Evolutionary conservation across 192 early-diverging fungal genomes (phyloP).

Genomic region (Coemansia asiatica): DNA sequence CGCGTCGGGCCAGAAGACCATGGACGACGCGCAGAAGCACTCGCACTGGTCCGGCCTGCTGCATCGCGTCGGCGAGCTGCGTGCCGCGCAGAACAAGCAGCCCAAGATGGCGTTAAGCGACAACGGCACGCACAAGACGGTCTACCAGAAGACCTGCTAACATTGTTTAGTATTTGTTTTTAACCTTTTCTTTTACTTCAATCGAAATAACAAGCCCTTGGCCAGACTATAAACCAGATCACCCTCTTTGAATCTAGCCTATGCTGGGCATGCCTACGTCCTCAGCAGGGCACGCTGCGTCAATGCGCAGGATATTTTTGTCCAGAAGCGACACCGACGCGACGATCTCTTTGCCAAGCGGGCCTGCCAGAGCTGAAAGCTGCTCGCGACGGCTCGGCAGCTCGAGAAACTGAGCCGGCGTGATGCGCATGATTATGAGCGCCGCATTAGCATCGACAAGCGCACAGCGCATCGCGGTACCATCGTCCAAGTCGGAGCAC

Average conservation of each 20-base stretch:
- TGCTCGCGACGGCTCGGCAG: conserved; percentile 27
- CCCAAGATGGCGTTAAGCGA: conserved; percentile 17
- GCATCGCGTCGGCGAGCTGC: conserved; percentile 36
- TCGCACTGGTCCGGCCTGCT: conserved; percentile 38
- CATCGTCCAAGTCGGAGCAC: conserved; percentile 25
- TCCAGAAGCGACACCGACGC: conserved; percentile 22
- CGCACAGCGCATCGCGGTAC: conserved; percentile 15
- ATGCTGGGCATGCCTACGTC: conserved; percentile 13
- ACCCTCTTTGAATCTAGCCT: neutral
- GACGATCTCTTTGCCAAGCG: conserved; percentile 31
- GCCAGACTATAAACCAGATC: too few species aligned
- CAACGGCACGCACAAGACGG: conserved; percentile 17
- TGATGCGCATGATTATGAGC: conserved; percentile 13
- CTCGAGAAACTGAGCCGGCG: conserved; percentile 34
- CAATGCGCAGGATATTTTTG: conserved; percentile 19
- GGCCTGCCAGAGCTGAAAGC: conserved; percentile 12
- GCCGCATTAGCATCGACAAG: conserved; percentile 17
- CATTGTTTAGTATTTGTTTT: neutral
- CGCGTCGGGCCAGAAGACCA: conserved; percentile 7
- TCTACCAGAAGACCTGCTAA: conserved; percentile 43
- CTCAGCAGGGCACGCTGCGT: conserved; percentile 25
- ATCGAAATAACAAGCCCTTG: neutral
- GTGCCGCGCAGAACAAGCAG: neutral
- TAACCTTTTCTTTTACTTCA: neutral
- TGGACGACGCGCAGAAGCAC: conserved; percentile 18